Evolutionary conservation across 139 green algal genomes (phyloP).

Genomic region (Choricystis sp.): DNA sequence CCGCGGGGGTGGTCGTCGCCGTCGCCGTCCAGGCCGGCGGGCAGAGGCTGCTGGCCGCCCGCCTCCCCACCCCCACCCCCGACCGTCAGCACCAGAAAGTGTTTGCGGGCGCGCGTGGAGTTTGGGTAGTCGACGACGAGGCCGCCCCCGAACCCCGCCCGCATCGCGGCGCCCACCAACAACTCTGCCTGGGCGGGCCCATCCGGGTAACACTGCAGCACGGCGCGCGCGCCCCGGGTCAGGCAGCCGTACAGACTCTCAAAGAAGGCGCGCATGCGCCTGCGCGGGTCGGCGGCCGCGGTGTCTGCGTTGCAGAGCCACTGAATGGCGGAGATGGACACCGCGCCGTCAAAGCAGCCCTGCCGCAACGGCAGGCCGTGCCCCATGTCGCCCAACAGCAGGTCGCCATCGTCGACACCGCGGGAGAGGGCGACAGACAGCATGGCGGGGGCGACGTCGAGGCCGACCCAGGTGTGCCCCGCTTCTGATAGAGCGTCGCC

Average conservation of each 20-base stretch:
- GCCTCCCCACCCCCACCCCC: constrained; percentile 35
- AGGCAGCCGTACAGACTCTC: constrained; percentile 70
- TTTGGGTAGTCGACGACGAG: constrained; percentile 95
- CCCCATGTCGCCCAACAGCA: constrained; percentile 53
- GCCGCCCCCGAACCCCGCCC: constrained; percentile 80
- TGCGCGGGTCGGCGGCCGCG: constrained; percentile 48
- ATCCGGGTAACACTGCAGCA: constrained; percentile 53
- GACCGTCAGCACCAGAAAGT: constrained; percentile 91
- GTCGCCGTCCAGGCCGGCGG: constrained; percentile 14
- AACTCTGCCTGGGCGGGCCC: constrained; percentile 69
- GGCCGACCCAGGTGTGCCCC: constrained; percentile 69
- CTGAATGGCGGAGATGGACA: constrained; percentile 33
- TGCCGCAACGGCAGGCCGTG: constrained; percentile 60
- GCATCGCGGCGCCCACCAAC: constrained; percentile 80
- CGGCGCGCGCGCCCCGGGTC: constrained; percentile 53
- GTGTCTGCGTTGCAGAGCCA: constrained; percentile 52
- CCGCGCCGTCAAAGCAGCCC: constrained; percentile 56
- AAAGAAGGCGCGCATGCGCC: constrained; percentile 76
- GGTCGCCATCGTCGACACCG: constrained; percentile 4
- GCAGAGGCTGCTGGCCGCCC: constrained; percentile 16
- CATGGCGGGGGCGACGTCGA: constrained; percentile 76
- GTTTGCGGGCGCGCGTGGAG: constrained; percentile 88
- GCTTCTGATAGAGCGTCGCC: constrained; percentile 23
- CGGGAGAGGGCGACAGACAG: constrained; percentile 17
- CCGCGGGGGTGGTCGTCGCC: constrained; percentile 6